phyloP scores from a whole-genome alignment of 306 rosid species.

The Ceratonia siliqua region DNA sequence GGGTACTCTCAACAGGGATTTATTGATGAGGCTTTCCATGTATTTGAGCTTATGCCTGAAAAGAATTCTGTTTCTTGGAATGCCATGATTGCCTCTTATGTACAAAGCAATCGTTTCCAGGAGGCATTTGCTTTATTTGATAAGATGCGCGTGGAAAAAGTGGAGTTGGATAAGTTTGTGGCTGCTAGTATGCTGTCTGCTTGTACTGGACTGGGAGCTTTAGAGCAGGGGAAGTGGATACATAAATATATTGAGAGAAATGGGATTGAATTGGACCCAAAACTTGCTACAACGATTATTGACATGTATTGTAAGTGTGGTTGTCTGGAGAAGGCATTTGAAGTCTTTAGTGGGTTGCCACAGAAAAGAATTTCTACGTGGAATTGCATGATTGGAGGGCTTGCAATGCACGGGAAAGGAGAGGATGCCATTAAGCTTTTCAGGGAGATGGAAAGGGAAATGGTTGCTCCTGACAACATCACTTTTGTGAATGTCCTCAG shows the following conservation, averaged over 20 bases:
- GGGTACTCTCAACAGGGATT: slow-evolving; percentile 54
- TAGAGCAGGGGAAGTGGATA: slow-evolving; percentile 72
- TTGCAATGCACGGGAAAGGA: slow-evolving; percentile 76
- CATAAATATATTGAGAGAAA: slow-evolving; percentile 45
- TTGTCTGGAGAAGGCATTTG: slow-evolving; percentile 55
- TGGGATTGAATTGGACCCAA: slow-evolving; percentile 56
- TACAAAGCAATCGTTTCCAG: slow-evolving; percentile 47
- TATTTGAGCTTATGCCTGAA: slow-evolving; percentile 57
- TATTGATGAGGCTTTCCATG: slow-evolving; percentile 50
- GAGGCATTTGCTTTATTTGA: slow-evolving; percentile 60
- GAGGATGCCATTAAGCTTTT: slow-evolving; percentile 52
- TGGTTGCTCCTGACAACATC: slow-evolving; percentile 51
- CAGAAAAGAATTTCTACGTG: slow-evolving; percentile 55
- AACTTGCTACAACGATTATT: slow-evolving; percentile 57
- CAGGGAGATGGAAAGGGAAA: slow-evolving; percentile 48
- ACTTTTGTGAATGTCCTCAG: slow-evolving; percentile 63
- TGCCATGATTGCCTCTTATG: slow-evolving; percentile 65
- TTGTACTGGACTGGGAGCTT: slow-evolving; percentile 62
- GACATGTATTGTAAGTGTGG: slow-evolving; percentile 83
- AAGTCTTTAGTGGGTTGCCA: slow-evolving; percentile 45
- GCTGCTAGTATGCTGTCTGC: slow-evolving; percentile 69
- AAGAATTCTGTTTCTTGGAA: slow-evolving; percentile 61
- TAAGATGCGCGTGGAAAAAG: slow-evolving; percentile 46
- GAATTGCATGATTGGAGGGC: slow-evolving; percentile 78
- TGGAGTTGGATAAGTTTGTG: slow-evolving; percentile 53